These are phyloP conservation scores for Ceratocystis cubensis DNA, from an alignment of 2,329 filamentous ascomycete species.

Conservation along the genomic window DNA sequence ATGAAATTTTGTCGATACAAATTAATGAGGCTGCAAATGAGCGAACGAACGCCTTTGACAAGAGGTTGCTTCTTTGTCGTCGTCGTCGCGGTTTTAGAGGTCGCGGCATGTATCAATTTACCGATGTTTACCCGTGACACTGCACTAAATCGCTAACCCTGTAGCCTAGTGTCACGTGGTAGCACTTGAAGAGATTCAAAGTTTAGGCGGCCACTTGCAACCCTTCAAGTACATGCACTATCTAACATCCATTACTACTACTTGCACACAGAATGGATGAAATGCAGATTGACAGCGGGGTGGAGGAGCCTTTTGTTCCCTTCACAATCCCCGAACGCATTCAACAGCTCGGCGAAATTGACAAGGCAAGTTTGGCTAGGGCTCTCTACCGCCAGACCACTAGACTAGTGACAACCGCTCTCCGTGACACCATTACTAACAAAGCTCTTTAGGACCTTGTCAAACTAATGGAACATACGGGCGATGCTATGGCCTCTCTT, in stretches of 20 bases:
- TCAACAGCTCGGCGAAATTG: constrained; percentile 65
- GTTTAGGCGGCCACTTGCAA: too few species aligned
- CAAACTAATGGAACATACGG: constrained; percentile 34
- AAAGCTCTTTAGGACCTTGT: constrained; percentile 26
- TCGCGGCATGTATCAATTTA: neutral
- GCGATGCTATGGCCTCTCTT: constrained; percentile 35
- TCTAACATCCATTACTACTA: neutral
- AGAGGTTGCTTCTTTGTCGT: neutral
- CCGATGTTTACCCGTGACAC: constrained; percentile 10
- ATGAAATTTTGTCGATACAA: constrained; percentile 5
- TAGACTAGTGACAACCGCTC: neutral
- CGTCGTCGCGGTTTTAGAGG: constrained; percentile 15
- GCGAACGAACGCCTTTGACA: neutral
- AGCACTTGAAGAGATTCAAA: too few species aligned
- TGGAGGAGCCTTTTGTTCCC: constrained; percentile 26
- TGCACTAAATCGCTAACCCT: constrained; percentile 5
- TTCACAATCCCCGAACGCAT: constrained; percentile 69
- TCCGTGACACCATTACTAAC: neutral
- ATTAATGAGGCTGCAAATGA: constrained; percentile 10
- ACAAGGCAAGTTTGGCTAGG: constrained; percentile 39
- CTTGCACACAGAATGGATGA: constrained; percentile 13
- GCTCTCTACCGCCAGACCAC: constrained; percentile 13
- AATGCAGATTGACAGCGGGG: constrained; percentile 8
- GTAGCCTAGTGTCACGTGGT: neutral
- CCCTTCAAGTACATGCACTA: neutral